These are phyloP conservation scores for Inga laurina DNA, from an alignment of 306 rosid species.

Conservation along the genomic window DNA sequence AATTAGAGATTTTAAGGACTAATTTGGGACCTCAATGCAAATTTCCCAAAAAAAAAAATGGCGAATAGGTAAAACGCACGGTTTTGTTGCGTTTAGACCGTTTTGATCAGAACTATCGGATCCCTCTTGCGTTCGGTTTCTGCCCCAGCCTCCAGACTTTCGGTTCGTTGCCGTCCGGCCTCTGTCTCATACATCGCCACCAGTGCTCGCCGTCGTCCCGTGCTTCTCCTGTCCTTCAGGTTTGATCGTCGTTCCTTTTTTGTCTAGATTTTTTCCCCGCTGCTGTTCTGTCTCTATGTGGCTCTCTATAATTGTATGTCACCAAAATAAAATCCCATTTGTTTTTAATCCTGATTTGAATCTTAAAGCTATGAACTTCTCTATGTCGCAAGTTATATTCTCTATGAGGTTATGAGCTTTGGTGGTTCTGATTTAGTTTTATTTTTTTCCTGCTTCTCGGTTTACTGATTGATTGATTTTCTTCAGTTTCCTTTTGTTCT, in stretches of 20 bases:
- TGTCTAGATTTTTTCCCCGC: neutral
- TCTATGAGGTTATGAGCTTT: neutral
- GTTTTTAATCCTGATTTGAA: neutral
- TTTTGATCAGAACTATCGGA: neutral
- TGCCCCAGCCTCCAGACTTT: neutral
- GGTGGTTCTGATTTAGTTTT: neutral
- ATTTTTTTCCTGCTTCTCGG: neutral
- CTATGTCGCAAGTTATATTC: neutral
- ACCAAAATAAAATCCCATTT: neutral
- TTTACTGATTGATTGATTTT: neutral
- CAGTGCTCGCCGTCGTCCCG: neutral
- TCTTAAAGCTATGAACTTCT: neutral
- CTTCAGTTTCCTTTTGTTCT: neutral
- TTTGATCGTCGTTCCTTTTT: neutral
- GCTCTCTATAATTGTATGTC: neutral
- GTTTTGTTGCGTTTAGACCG: neutral
- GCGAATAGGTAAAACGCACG: neutral
- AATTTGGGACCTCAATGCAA: no score
- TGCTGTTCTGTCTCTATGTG: neutral
- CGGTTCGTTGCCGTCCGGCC: neutral
- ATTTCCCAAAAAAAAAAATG: neutral
- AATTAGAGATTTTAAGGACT: no score
- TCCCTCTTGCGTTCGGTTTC: neutral
- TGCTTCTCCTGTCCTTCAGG: neutral
- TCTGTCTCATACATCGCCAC: neutral